These are phyloP conservation scores for Aspergillus pseudoglaucus DNA, from an alignment of 2,329 filamentous ascomycete genomes.

Conservation along the genomic window DNA sequence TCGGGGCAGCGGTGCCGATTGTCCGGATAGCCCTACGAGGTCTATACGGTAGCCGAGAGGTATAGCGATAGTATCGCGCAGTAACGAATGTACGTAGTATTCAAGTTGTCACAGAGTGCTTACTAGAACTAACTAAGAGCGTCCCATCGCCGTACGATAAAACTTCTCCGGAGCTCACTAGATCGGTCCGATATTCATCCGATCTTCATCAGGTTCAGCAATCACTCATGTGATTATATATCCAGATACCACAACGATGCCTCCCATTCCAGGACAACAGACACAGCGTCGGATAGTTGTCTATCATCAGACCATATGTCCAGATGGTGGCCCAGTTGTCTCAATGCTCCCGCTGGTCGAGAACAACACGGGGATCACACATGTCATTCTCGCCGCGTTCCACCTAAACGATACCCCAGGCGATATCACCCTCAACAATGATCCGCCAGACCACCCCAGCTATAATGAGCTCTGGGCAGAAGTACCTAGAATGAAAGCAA, in stretches of 20 bases:
- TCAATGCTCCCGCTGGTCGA: slow-evolving; percentile 57
- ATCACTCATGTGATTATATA: no score
- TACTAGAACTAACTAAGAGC: no score
- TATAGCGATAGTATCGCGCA: no score
- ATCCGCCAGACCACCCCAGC: slow-evolving; percentile 59
- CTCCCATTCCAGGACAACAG: slow-evolving; percentile 26
- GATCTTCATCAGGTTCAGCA: no score
- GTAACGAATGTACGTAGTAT: no score
- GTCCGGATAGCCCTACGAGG: no score
- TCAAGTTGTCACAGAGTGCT: no score
- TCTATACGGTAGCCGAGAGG: no score
- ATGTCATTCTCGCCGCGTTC: slow-evolving; percentile 79
- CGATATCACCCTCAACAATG: slow-evolving; percentile 72
- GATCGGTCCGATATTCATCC: no score
- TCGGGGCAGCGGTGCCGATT: no score
- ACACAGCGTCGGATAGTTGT: slow-evolving; percentile 34
- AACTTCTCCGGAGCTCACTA: no score
- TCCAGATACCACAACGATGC: slow-evolving; percentile 22
- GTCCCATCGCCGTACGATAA: no score
- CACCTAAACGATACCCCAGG: slow-evolving; percentile 67
- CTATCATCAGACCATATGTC: slow-evolving; percentile 62
- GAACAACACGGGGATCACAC: slow-evolving; percentile 60
- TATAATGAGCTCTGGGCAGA: slow-evolving; percentile 75
- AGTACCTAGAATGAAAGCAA: slow-evolving; percentile 61
- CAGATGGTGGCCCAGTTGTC: slow-evolving; percentile 47